Evolutionary conservation across 2,329 filamentous ascomycete species (phyloP).

Genomic region (Diaporthe australafricana): DNA sequence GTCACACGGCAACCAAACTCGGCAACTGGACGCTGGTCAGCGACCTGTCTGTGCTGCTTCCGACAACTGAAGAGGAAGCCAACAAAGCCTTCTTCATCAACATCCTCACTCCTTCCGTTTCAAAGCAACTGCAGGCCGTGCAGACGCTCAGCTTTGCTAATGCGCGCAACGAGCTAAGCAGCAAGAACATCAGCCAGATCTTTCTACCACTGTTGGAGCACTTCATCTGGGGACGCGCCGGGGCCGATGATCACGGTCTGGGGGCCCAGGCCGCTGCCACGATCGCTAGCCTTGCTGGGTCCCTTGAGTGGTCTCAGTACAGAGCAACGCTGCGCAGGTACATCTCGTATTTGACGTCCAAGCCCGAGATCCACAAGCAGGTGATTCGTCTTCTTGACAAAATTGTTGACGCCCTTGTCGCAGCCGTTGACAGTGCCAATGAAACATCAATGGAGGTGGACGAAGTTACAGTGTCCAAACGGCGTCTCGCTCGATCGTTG

Average conservation of each 20-base stretch:
- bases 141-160: conserved; percentile 80
- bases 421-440: conserved; percentile 57
- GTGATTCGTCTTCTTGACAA: conserved; percentile 85
- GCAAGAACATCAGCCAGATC: conserved; percentile 84
- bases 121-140: conserved; percentile 86
- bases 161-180: conserved; percentile 71
- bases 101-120: conserved; percentile 88
- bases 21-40: conserved; percentile 76
- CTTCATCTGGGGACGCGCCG: conserved; percentile 86
- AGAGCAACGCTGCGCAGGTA: conserved; percentile 86
- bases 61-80: conserved; percentile 71
- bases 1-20: conserved; percentile 79
- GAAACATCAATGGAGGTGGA: conserved; percentile 55
- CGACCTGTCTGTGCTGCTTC: conserved; percentile 79
- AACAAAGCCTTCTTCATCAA: conserved; percentile 89
- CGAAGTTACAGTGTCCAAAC: conserved; percentile 43
- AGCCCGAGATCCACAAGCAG: conserved; percentile 86
- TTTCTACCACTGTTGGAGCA: conserved; percentile 94
- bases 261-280: conserved; percentile 87
- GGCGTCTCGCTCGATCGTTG: conserved; percentile 71
- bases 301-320: conserved; percentile 91
- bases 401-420: conserved; percentile 80
- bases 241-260: conserved; percentile 83
- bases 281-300: conserved; percentile 79
- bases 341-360: conserved; percentile 82